Evolutionary conservation across 2,329 filamentous ascomycete genomes (phyloP).

Genomic region (Diplodia scrobiculata): DNA sequence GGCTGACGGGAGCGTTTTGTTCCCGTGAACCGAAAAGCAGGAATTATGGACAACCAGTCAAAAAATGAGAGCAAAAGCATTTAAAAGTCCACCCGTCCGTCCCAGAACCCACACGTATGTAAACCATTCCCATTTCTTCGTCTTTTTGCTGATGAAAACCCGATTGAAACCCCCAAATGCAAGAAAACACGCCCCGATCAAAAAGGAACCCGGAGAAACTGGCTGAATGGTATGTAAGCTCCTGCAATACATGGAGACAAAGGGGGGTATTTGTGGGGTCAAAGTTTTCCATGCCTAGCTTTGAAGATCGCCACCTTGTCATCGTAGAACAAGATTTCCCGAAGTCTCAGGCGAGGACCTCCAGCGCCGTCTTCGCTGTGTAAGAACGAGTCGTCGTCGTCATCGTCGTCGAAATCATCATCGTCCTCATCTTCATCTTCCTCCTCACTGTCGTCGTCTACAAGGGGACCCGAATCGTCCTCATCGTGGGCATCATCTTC

Average conservation of each 20-base stretch:
- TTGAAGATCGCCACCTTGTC: constrained; percentile 81
- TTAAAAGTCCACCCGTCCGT: not conserved
- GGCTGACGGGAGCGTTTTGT: not conserved
- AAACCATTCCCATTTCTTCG: constrained; percentile 1
- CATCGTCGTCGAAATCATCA: constrained; percentile 49
- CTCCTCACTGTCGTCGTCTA: constrained; percentile 47
- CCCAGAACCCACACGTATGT: not conserved
- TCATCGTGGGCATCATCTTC: constrained; percentile 38
- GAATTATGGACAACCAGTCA: not conserved
- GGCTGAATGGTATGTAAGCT: constrained; percentile 17
- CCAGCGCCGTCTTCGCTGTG: constrained; percentile 49
- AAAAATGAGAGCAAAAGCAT: not conserved
- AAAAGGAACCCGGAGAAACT: not conserved
- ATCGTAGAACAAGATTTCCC: constrained; percentile 82
- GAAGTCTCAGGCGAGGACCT: constrained; percentile 61
- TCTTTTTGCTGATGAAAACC: not conserved
- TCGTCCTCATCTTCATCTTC: constrained; percentile 52
- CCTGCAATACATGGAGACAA: not conserved
- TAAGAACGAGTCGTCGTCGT: constrained; percentile 54
- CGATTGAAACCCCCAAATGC: constrained; percentile 3
- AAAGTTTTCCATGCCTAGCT: constrained; percentile 63
- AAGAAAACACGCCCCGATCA: not conserved
- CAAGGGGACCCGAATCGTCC: constrained; percentile 39
- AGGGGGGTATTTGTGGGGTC: constrained; percentile 13
- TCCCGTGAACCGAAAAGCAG: not conserved